A percentile compares a stretch with the other conserved stretches of the same genome.
Conservation (phyloP, 495 filamentous ascomycete genomes). For the Cetradonia linearis region DNA sequence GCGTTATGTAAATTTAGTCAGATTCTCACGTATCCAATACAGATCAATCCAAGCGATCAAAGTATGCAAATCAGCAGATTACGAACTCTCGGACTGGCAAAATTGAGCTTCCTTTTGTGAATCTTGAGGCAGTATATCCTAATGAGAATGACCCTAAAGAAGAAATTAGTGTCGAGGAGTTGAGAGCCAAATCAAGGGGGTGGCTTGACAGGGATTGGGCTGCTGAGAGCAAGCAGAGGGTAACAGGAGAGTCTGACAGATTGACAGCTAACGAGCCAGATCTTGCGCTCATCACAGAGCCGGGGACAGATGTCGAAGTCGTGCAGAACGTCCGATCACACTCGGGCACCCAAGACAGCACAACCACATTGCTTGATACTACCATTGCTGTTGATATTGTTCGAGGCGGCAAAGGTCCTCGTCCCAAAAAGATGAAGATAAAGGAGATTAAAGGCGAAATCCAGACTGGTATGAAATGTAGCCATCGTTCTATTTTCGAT, state of each 20-base stretch:
- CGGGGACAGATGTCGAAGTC: background rate
- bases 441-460: slow-evolving; percentile 68
- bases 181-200: slow-evolving; percentile 67
- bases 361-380: slow-evolving; percentile 17
- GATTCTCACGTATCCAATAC: slow-evolving; percentile 35
- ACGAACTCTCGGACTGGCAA: slow-evolving; percentile 69
- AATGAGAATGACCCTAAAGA: slow-evolving; percentile 52
- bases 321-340: slow-evolving; percentile 3
- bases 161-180: slow-evolving; percentile 83
- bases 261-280: background rate
- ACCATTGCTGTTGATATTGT: slow-evolving; percentile 29
- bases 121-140: slow-evolving; percentile 76
- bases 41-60: slow-evolving; percentile 32
- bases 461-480: slow-evolving; percentile 58
- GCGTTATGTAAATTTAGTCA: slow-evolving; percentile 52
- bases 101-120: slow-evolving; percentile 75
- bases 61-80: slow-evolving; percentile 44
- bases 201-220: slow-evolving; percentile 67
- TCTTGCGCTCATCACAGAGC: background rate
- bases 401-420: slow-evolving; percentile 32
- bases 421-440: slow-evolving; percentile 57
- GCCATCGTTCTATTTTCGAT: background rate
- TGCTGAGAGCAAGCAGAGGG: slow-evolving; percentile 10
- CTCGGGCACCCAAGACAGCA: slow-evolving; percentile 9
- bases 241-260: background rate